Evolutionary conservation across 345 rosid genomes (phyloP), one percentile per base, ranked within the genome.

Genomic region (Lagerstroemia speciosa): DNA sequence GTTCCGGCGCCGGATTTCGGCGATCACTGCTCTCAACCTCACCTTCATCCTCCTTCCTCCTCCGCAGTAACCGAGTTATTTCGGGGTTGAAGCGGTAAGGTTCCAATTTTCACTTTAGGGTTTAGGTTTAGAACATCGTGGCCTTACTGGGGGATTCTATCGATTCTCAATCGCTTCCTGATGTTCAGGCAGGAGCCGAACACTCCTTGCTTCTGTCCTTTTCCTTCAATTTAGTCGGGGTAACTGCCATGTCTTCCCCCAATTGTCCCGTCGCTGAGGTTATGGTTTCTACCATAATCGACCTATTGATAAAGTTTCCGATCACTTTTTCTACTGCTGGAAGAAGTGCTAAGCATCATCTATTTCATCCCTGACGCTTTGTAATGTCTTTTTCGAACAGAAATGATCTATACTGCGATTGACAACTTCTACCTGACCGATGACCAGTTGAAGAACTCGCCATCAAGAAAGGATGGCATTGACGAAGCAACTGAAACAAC

Each of bases 321-420:
- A 52, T 22, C 29, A n/a, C 22, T 52, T 52, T 52, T n/a, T 48
- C 19, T 17, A 48, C 53, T 16, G 53, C 53, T 48, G 22, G 12
- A 48, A 48, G 14, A 48, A 2, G 5, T 17, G 53, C 53, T 16
- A 16, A 20, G 17, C 6, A 20, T 48, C 53, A 48, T 48, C 53
- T 16, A 5, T 22, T 2, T 48, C 6, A 48, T 6, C 17, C 30
- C 16, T 24, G 33, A 58, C 29, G 34, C 17, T 58, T 1, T 58
- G 16, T 58, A 12, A 27, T 58, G 33, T 27, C 48, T 38, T 52
- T 53, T 53, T 27, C 34, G 48, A 24, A 22, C 55, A 38, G 50
- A 43, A n/a, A 94, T 91, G 99, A 94, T 89, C 62, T 91, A 94
- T 77, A 88, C 96, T 3, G 96, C 98, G 4, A 89, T 91, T 14